Evolutionary conservation across 352 stramenopile genomes (phyloP).

Genomic region (Phytophthora lateralis): DNA sequence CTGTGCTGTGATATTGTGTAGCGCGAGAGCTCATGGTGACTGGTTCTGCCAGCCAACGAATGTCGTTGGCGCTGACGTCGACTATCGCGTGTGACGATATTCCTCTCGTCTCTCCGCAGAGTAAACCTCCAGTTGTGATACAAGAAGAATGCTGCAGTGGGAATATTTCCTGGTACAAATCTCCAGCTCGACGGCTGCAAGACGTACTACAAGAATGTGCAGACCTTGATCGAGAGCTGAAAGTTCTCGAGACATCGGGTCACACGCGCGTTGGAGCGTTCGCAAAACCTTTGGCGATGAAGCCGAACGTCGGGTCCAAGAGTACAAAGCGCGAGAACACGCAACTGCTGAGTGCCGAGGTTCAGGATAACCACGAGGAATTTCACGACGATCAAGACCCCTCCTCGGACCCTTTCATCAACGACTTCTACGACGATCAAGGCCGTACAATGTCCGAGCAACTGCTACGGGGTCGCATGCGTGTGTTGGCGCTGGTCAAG

Average conservation of each 20-base stretch:
- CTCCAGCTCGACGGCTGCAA: constrained; percentile 26
- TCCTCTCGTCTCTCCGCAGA: constrained; percentile 24
- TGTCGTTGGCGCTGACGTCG: constrained; percentile 23
- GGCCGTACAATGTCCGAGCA: constrained; percentile 64
- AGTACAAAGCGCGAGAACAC: background rate
- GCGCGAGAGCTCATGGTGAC: constrained; percentile 10
- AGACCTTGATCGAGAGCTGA: constrained; percentile 50
- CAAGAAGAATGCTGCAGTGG: constrained; percentile 1
- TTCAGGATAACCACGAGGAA: constrained; percentile 3
- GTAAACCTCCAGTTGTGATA: constrained; percentile 6
- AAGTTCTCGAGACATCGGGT: constrained; percentile 69
- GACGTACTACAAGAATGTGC: constrained; percentile 30
- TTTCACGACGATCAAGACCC: constrained; percentile 37
- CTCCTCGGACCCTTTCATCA: constrained; percentile 58
- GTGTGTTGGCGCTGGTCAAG: constrained; percentile 57
- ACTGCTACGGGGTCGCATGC: constrained; percentile 60
- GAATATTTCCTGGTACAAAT: constrained; percentile 21
- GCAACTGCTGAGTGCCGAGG: background rate
- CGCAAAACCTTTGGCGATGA: constrained; percentile 48
- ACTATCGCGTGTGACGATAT: constrained; percentile 21
- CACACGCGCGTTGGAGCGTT: constrained; percentile 65
- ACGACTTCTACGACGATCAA: constrained; percentile 65
- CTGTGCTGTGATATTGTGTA: background rate
- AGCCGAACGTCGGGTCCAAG: constrained; percentile 16
- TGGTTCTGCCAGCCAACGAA: constrained; percentile 8